phyloP scores from a whole-genome alignment of 176 grass and related monocot species.

The Coix lacrymajobi region DNA sequence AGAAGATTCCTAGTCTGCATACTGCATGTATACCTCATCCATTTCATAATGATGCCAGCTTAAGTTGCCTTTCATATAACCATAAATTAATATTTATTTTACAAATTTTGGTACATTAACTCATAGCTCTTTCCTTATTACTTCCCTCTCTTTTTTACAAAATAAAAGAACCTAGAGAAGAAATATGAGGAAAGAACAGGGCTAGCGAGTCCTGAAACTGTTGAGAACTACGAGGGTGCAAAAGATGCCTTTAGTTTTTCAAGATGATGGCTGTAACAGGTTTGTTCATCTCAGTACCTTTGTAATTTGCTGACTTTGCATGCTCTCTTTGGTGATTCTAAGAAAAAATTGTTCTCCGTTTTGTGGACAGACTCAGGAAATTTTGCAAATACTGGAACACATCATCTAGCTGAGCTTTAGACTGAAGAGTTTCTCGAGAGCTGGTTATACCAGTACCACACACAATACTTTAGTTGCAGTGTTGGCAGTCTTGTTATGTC shows the following conservation, averaged over 20 bases:
- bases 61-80: neutral
- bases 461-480: constrained; percentile 5
- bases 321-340: neutral
- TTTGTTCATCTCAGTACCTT: constrained; percentile 23
- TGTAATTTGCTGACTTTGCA: neutral
- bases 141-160: neutral
- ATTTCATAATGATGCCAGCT: neutral
- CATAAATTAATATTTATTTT: neutral
- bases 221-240: constrained; percentile 48
- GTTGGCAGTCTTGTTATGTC: constrained; percentile 12
- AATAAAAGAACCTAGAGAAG: constrained; percentile 61
- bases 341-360: constrained; percentile 9
- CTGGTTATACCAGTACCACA: neutral
- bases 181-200: constrained; percentile 75
- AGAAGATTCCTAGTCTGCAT: constrained; percentile 11
- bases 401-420: neutral
- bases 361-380: constrained; percentile 15
- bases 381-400: constrained; percentile 11
- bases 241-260: constrained; percentile 49
- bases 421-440: constrained; percentile 20
- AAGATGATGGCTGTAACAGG: constrained; percentile 32
- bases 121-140: constrained; percentile 3
- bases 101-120: constrained; percentile 2
- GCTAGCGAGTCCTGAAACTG: constrained; percentile 61
- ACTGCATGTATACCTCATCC: neutral